A percentile compares a stretch with the other conserved stretches of the same genome.
Evolutionary conservation across 257 asterid genomes (phyloP).

Genomic region (Capsicum rhomboideum): DNA sequence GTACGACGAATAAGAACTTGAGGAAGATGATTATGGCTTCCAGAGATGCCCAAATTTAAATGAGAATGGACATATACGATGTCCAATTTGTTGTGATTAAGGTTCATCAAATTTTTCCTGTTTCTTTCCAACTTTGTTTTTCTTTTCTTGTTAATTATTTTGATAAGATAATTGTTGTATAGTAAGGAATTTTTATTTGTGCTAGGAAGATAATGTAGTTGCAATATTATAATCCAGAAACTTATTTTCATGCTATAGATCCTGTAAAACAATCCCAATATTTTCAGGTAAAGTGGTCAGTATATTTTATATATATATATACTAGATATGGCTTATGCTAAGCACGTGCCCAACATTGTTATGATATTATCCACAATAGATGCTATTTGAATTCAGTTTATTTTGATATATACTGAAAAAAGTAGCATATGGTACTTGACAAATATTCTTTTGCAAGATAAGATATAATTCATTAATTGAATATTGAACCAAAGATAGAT

Average conservation of each 20-base stretch:
- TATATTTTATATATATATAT: too few species aligned
- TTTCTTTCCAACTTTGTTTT: neutral
- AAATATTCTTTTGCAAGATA: too few species aligned
- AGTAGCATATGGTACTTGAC: too few species aligned
- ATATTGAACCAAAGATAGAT: too few species aligned
- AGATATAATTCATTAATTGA: too few species aligned
- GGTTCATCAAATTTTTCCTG: neutral
- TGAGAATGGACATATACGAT: slow-evolving; percentile 56
- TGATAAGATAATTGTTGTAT: neutral
- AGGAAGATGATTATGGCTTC: slow-evolving; percentile 32
- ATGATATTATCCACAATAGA: too few species aligned
- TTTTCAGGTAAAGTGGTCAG: neutral
- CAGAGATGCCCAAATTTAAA: slow-evolving; percentile 62
- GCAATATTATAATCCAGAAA: neutral
- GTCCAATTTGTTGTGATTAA: slow-evolving; percentile 55
- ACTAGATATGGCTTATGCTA: too few species aligned
- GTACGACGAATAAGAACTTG: slow-evolving; percentile 13
- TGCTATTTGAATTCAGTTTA: too few species aligned
- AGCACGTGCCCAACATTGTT: too few species aligned
- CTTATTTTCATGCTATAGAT: neutral
- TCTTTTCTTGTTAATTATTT: neutral
- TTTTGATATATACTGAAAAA: too few species aligned
- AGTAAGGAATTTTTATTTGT: neutral
- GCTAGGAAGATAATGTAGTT: neutral
- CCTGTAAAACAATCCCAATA: neutral